These are phyloP conservation scores for Cutaneotrichosporon mucoides DNA, from an alignment of 1,284 basidiomycete species.

Conservation along the genomic window DNA sequence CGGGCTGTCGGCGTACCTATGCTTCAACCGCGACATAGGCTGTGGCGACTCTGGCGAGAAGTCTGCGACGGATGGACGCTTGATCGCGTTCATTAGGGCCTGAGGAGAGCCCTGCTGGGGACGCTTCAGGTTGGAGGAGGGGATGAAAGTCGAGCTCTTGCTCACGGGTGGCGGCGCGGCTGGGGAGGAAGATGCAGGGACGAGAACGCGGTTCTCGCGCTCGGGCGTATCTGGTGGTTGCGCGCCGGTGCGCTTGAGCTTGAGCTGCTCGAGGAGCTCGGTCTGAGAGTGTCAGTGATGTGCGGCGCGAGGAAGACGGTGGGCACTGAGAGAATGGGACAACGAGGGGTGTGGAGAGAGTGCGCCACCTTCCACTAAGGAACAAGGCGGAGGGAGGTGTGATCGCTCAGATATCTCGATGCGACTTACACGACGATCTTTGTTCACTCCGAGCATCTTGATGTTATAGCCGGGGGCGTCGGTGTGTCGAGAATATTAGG, in stretches of 20 bases:
- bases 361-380: too few species aligned
- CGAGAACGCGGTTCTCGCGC: slow-evolving; percentile 3
- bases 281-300: too few species aligned
- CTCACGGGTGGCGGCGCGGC: neutral
- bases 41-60: slow-evolving; percentile 22
- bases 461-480: too few species aligned
- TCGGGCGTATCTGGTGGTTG: neutral
- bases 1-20: slow-evolving; percentile 21
- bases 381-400: too few species aligned
- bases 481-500: too few species aligned
- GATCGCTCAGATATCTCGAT: too few species aligned
- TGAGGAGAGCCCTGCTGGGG: neutral
- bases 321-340: too few species aligned
- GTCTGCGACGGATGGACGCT: slow-evolving; percentile 2
- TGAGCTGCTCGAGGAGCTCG: neutral
- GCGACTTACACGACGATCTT: too few species aligned
- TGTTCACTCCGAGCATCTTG: too few species aligned
- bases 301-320: too few species aligned
- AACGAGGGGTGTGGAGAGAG: too few species aligned
- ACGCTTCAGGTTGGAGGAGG: slow-evolving; percentile 12
- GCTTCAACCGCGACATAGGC: slow-evolving; percentile 25
- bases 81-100: neutral
- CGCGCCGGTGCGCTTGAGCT: neutral
- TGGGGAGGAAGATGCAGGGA: slow-evolving; percentile 10
- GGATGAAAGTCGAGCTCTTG: slow-evolving; percentile 1